Percentiles rank a stretch among this genome's conserved stretches.
Conservation (phyloP, 2,329 filamentous ascomycete genomes). For the Rosellinia necatrix region DNA sequence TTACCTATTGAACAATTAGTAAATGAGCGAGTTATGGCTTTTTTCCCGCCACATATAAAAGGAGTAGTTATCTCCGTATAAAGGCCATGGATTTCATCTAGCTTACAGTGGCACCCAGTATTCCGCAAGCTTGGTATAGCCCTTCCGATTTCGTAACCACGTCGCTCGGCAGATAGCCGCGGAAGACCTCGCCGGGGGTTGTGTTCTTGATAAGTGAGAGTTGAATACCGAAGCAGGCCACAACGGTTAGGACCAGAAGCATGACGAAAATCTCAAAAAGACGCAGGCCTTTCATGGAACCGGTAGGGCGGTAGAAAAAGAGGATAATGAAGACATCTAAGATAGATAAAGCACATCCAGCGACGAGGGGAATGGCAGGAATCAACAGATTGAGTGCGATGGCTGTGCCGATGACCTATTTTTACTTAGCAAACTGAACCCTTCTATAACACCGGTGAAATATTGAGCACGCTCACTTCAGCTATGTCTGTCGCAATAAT, state of each 20-base stretch:
- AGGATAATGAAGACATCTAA: constrained; percentile 70
- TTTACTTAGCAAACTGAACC: constrained; percentile 16
- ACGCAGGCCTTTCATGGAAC: constrained; percentile 62
- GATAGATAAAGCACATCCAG: constrained; percentile 71
- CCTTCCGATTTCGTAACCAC: constrained; percentile 62
- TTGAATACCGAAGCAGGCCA: constrained; percentile 73
- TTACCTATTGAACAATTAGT: constrained; percentile 43
- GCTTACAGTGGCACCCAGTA: constrained; percentile 70
- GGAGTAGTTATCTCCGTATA: neutral
- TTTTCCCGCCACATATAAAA: neutral
- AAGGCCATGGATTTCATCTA: neutral
- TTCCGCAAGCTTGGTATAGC: constrained; percentile 74
- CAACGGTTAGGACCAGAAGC: constrained; percentile 68
- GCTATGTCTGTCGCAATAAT: constrained; percentile 76
- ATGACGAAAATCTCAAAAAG: constrained; percentile 69
- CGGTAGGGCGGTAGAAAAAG: constrained; percentile 66
- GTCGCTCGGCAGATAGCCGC: constrained; percentile 66
- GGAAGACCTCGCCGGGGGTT: constrained; percentile 63
- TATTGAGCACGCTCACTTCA: constrained; percentile 50
- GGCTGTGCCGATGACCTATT: constrained; percentile 69
- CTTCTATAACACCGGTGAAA: neutral
- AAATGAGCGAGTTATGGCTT: neutral
- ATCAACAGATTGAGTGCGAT: constrained; percentile 71
- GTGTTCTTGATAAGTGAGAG: constrained; percentile 64
- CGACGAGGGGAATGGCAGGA: constrained; percentile 66